These are phyloP conservation scores for Articulospora tetracladia DNA, from an alignment of 495 filamentous ascomycete genomes.

Conservation along the genomic window DNA sequence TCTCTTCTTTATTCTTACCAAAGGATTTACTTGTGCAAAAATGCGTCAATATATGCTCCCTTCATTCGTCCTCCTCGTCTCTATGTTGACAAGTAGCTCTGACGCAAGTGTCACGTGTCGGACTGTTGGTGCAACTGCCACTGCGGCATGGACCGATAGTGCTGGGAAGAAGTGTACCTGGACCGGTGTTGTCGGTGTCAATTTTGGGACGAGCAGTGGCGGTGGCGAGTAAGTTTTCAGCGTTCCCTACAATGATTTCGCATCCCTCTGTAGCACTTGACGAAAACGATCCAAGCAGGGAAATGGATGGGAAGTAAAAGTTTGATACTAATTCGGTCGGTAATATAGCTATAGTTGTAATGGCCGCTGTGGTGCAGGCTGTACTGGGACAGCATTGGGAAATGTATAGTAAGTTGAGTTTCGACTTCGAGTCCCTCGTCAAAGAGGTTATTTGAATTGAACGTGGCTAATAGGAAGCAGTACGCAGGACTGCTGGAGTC, in stretches of 20 bases:
- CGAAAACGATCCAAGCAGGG: no score
- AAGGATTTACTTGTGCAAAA: no score
- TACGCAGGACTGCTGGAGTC: background rate
- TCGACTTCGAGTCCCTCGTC: background rate
- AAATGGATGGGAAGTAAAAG: background rate
- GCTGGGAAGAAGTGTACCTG: background rate
- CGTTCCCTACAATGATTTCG: background rate
- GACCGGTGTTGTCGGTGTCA: background rate
- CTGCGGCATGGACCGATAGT: background rate
- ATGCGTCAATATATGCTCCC: background rate
- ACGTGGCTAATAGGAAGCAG: background rate
- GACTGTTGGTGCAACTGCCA: background rate
- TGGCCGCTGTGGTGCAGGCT: background rate
- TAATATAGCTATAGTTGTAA: background rate
- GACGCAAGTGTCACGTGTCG: background rate
- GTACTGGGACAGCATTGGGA: background rate
- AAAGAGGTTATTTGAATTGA: background rate
- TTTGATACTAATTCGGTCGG: background rate
- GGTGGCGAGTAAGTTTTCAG: background rate
- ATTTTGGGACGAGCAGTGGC: background rate
- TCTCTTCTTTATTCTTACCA: no score
- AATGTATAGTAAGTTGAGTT: background rate
- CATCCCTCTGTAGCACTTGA: no score
- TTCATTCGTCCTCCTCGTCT: background rate
- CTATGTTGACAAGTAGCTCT: background rate